Conservation (phyloP, 2,329 filamentous ascomycete species). For the Periglandula ipomoeae region DNA sequence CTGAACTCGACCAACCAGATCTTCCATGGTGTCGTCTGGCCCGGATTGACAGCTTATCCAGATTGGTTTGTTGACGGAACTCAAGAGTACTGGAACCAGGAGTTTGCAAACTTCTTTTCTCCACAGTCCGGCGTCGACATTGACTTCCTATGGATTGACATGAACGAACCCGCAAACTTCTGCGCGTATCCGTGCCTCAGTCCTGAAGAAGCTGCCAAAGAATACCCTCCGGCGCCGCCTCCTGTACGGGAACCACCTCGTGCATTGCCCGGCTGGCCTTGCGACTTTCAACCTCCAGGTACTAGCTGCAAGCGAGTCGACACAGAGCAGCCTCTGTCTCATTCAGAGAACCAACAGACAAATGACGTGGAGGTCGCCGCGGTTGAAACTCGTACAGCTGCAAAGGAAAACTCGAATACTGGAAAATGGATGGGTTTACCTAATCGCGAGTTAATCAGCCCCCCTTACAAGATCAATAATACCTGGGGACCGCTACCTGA, state of each 20-base stretch:
- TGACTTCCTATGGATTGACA: constrained; percentile 69
- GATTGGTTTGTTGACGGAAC: constrained; percentile 66
- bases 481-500: constrained; percentile 38
- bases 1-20: constrained; percentile 42
- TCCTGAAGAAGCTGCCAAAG: constrained; percentile 28
- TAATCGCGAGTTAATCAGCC: constrained; percentile 13
- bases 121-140: constrained; percentile 58
- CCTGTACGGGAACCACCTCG: constrained; percentile 52
- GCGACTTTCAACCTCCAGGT: constrained; percentile 13
- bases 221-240: constrained; percentile 50
- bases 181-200: constrained; percentile 17
- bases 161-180: constrained; percentile 36
- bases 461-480: constrained; percentile 13
- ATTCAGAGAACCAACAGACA: background rate
- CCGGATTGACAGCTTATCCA: constrained; percentile 59
- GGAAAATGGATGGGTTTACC: constrained; percentile 12
- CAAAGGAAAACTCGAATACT: background rate
- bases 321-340: background rate
- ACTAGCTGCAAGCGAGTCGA: constrained; percentile 9
- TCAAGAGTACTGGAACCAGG: constrained; percentile 57
- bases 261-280: constrained; percentile 56
- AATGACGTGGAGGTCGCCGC: background rate
- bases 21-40: constrained; percentile 66
- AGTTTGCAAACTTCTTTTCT: constrained; percentile 57
- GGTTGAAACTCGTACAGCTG: background rate